A percentile compares a stretch with the other conserved stretches of the same genome.
phyloP scores from a whole-genome alignment of 1,284 basidiomycete genomes.

The Ustilago xerochloae region DNA sequence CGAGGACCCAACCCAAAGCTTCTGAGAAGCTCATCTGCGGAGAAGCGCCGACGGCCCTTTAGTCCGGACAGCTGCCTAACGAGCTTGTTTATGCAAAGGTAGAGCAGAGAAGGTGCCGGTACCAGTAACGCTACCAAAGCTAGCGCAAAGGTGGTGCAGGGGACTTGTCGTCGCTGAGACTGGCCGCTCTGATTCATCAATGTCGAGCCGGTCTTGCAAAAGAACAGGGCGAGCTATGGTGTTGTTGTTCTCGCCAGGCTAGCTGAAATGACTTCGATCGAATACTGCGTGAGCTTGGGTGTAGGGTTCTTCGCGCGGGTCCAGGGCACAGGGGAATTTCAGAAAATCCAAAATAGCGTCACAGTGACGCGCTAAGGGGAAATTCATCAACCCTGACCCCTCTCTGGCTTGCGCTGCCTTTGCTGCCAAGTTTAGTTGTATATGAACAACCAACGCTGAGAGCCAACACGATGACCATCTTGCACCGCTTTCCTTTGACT shows the following conservation, averaged over 20 bases:
- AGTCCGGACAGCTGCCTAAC: neutral
- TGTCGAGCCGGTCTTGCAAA: neutral
- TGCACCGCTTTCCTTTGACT: too few species aligned
- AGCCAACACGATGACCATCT: too few species aligned
- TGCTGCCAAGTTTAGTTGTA: too few species aligned
- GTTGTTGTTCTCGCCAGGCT: neutral
- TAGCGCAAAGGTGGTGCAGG: conserved; percentile 17
- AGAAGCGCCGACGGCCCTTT: neutral
- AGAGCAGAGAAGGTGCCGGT: neutral
- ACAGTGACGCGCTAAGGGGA: conserved; percentile 3
- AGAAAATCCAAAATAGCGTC: neutral
- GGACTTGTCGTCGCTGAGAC: neutral
- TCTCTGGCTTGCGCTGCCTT: neutral
- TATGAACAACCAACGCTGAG: too few species aligned
- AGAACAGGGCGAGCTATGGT: neutral
- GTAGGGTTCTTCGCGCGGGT: conserved; percentile 11
- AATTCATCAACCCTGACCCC: neutral
- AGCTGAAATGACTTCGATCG: conserved; percentile 4
- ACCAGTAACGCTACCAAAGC: conserved; percentile 5
- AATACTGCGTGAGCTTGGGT: conserved; percentile 16
- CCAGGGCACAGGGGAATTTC: conserved; percentile 1
- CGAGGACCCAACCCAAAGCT: neutral
- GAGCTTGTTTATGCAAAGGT: neutral
- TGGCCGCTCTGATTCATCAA: neutral
- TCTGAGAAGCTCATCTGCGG: neutral